phyloP scores from a whole-genome alignment of 1,139 yeast genomes.

The Scheffersomyces cryptocercus region DNA sequence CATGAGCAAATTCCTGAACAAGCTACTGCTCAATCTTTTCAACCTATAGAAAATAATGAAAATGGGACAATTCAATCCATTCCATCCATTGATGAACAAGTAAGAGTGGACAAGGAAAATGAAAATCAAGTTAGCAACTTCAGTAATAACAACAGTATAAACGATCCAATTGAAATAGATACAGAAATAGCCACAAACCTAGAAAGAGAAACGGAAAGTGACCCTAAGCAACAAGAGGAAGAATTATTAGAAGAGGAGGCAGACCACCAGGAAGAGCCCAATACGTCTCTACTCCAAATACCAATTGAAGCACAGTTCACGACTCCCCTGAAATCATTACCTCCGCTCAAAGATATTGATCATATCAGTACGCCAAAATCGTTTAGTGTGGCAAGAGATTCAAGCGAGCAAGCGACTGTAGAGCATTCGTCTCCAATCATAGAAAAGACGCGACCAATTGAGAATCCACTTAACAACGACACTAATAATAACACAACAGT shows the following conservation, averaged over 20 bases:
- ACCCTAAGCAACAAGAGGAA: not conserved
- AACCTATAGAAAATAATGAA: not conserved
- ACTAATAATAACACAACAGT: not conserved
- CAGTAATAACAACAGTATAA: no score
- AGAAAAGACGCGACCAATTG: conserved; percentile 3
- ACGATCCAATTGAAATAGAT: no score
- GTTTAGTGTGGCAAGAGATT: conserved; percentile 43
- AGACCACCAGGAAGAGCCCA: conserved; percentile 12
- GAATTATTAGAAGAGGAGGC: not conserved
- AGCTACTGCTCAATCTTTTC: not conserved
- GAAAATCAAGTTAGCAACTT: not conserved
- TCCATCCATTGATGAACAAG: not conserved
- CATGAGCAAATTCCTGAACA: no score
- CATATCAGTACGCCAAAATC: conserved; percentile 44
- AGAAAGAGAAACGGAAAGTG: not conserved
- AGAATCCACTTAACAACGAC: not conserved
- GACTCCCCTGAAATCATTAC: conserved; percentile 46
- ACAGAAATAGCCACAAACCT: not conserved
- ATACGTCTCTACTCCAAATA: conserved; percentile 13
- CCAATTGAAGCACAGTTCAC: conserved; percentile 23
- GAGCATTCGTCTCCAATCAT: conserved; percentile 20
- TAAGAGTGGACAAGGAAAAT: not conserved
- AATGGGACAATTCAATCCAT: not conserved
- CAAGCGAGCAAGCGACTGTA: conserved; percentile 7
- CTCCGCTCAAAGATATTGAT: conserved; percentile 48